Evolutionary conservation across 306 rosid species (phyloP).

Genomic region (Acacia melanoxylon): DNA sequence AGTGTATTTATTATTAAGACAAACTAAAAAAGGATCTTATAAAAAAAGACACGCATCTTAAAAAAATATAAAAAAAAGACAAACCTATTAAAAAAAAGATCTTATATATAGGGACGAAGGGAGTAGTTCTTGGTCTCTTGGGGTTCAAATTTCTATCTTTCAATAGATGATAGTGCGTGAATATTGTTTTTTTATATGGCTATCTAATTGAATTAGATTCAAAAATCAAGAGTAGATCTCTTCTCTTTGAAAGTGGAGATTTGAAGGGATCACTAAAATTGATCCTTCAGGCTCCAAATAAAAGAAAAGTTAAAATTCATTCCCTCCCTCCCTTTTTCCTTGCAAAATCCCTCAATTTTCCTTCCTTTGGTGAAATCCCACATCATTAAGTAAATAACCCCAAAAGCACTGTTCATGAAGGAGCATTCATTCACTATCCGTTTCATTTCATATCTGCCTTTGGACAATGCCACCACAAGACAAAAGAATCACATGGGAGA

Average conservation of each 20-base stretch:
- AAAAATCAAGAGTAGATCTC: background rate
- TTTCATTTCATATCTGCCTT: constrained; percentile 6
- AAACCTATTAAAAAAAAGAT: too few species aligned
- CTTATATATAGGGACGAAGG: too few species aligned
- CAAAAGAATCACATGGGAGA: constrained; percentile 29
- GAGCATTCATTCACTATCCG: constrained; percentile 13
- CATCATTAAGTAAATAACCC: background rate
- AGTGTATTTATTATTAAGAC: too few species aligned
- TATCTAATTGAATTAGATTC: too few species aligned
- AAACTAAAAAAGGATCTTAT: too few species aligned
- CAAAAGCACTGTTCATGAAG: background rate
- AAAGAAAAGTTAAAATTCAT: too few species aligned
- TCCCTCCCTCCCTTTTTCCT: background rate
- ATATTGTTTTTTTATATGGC: too few species aligned
- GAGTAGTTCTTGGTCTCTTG: background rate
- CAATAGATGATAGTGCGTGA: background rate
- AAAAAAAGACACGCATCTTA: too few species aligned
- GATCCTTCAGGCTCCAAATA: background rate
- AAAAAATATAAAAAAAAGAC: too few species aligned
- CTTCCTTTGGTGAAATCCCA: background rate
- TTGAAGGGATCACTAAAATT: background rate
- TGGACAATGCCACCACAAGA: background rate
- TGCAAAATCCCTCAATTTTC: too few species aligned
- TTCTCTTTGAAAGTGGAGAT: background rate
- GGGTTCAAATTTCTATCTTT: background rate